A percentile compares a stretch with the other conserved stretches of the same genome.
Evolutionary conservation across 2,329 filamentous ascomycete species (phyloP).

Genomic region (Penicillium concentricum): DNA sequence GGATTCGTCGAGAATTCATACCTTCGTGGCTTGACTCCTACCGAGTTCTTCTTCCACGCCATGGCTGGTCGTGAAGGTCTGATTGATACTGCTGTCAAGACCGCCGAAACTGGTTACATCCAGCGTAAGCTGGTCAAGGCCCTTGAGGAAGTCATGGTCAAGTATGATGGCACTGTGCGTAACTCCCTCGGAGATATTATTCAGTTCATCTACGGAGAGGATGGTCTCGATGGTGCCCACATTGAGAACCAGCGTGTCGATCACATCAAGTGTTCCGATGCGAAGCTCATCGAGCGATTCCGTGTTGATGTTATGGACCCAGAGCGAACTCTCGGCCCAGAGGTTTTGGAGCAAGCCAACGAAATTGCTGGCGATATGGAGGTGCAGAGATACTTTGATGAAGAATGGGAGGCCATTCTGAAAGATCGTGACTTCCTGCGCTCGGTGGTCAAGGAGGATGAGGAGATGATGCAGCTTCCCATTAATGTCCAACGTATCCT

Average conservation of each 20-base stretch:
- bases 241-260: constrained; percentile 94
- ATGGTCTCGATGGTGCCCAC: constrained; percentile 87
- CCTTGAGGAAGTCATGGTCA: constrained; percentile 93
- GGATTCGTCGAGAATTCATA: constrained; percentile 99
- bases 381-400: constrained; percentile 81
- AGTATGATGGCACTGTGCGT: constrained; percentile 94
- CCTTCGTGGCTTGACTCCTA: constrained; percentile 87
- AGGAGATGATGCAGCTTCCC: constrained; percentile 85
- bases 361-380: constrained; percentile 85
- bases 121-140: constrained; percentile 98
- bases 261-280: constrained; percentile 75
- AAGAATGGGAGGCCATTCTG: constrained; percentile 77
- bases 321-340: constrained; percentile 60
- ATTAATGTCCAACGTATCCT: constrained; percentile 91
- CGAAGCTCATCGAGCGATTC: constrained; percentile 76
- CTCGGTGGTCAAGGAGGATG: constrained; percentile 69
- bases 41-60: constrained; percentile 99
- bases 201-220: constrained; percentile 96
- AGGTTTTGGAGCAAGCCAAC: constrained; percentile 79
- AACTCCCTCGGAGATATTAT: constrained; percentile 96
- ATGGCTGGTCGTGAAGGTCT: constrained; percentile 99
- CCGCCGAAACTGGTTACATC: constrained; percentile 97
- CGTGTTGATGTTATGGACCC: constrained; percentile 82
- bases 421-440: constrained; percentile 76
- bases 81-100: constrained; percentile 99